phyloP scores from a whole-genome alignment of 352 stramenopile species.

The Aphanomyces stellatus region DNA sequence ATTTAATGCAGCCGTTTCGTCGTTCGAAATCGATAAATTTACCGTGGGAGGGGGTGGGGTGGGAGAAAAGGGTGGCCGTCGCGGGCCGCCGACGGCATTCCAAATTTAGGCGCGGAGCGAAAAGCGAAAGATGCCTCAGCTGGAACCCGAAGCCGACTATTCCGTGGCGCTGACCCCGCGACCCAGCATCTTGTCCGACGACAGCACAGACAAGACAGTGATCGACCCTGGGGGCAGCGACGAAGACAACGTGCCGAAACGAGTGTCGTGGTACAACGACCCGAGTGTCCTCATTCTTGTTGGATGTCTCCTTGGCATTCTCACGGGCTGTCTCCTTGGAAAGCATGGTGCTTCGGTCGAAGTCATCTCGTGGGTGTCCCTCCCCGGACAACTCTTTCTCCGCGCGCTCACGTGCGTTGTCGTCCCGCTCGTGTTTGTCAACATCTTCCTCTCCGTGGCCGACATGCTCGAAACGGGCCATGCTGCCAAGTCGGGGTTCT shows the following conservation, averaged over 20 bases:
- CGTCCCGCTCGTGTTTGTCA: slow-evolving; percentile 18
- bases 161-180: not conserved
- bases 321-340: not conserved
- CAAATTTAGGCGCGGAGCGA: too few relatives aligned
- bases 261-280: not conserved
- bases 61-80: too few relatives aligned
- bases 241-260: not conserved
- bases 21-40: too few relatives aligned
- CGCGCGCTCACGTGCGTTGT: slow-evolving; percentile 18
- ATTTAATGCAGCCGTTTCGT: too few relatives aligned
- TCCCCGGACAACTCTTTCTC: slow-evolving; percentile 16
- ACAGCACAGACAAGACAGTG: too few relatives aligned
- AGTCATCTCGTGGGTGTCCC: slow-evolving; percentile 12
- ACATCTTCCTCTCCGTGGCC: slow-evolving; percentile 16
- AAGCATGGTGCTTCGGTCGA: not conserved
- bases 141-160: too few relatives aligned
- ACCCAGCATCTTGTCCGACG: too few relatives aligned
- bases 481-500: not conserved
- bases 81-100: too few relatives aligned
- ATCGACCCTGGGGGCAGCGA: not conserved
- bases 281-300: slow-evolving; percentile 6
- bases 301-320: slow-evolving; percentile 6
- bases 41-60: too few relatives aligned
- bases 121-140: too few relatives aligned
- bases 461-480: slow-evolving; percentile 12